Conservation (phyloP, 495 filamentous ascomycete genomes). For the Podospora australis region DNA sequence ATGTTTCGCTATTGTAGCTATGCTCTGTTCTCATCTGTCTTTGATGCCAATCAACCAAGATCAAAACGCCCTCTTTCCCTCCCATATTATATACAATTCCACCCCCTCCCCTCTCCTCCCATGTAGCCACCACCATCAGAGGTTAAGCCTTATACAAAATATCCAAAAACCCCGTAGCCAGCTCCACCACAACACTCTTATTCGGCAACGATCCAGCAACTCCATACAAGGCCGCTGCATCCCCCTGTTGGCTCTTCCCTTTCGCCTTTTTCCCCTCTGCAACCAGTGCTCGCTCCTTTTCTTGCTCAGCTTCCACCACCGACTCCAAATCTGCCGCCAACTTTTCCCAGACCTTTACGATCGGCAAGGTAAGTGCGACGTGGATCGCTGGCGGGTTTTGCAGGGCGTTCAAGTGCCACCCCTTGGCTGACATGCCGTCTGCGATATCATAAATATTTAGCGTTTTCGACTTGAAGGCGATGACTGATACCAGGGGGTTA, state of each 20-base stretch:
- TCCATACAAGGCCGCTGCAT: conserved; percentile 86
- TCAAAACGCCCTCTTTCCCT: background rate
- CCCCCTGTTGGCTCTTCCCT: conserved; percentile 55
- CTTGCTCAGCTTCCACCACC: conserved; percentile 70
- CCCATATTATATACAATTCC: background rate
- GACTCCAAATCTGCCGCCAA: conserved; percentile 71
- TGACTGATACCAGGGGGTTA: conserved; percentile 78
- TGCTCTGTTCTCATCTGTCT: too few relatives aligned
- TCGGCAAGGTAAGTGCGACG: conserved; percentile 87
- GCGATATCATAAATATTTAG: conserved; percentile 85
- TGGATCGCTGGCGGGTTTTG: conserved; percentile 93
- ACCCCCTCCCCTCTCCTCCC: too few relatives aligned
- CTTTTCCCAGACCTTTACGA: conserved; percentile 70
- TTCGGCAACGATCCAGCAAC: conserved; percentile 93
- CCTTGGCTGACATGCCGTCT: conserved; percentile 70
- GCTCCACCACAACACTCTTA: conserved; percentile 85
- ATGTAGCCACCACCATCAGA: too few relatives aligned
- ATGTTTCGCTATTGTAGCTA: too few relatives aligned
- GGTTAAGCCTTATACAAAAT: conserved; percentile 85
- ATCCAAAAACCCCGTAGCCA: conserved; percentile 90
- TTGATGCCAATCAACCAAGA: too few relatives aligned
- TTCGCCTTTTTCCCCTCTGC: conserved; percentile 71
- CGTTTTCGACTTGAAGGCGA: conserved; percentile 67
- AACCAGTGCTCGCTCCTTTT: conserved; percentile 54
- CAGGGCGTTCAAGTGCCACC: conserved; percentile 94